A percentile compares a stretch with the other conserved stretches of the same genome.
Evolutionary conservation across 1,139 yeast genomes (phyloP).

Genomic region (Hyphopichia fennica): DNA sequence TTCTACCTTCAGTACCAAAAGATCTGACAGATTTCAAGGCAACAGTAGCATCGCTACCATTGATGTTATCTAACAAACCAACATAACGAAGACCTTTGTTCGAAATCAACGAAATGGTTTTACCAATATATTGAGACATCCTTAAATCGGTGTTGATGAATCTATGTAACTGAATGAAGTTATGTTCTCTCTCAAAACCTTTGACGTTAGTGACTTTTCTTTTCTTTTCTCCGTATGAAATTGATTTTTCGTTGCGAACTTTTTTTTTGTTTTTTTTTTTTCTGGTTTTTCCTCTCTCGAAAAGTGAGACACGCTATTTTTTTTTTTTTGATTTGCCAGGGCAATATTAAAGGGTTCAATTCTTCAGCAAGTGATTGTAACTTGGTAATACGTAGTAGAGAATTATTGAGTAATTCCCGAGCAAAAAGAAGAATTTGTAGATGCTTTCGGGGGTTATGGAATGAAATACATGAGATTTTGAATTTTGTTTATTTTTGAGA

Average conservation of each 20-base stretch:
- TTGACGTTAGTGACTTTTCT: neutral
- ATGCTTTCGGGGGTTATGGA: too few species aligned
- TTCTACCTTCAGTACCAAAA: conserved; percentile 92
- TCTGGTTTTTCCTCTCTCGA: neutral
- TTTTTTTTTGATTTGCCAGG: neutral
- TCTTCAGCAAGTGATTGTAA: too few species aligned
- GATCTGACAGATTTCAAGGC: conserved; percentile 80
- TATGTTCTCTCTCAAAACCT: too few species aligned
- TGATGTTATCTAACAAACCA: conserved; percentile 82
- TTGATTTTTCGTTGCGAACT: neutral
- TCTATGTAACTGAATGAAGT: too few species aligned
- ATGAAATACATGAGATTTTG: too few species aligned
- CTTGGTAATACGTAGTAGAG: too few species aligned
- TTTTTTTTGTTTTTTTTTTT: neutral
- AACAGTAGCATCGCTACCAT: conserved; percentile 89
- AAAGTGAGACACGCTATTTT: neutral
- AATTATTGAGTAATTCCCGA: too few species aligned
- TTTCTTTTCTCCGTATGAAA: neutral
- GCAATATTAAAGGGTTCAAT: too few species aligned
- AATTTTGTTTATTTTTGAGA: too few species aligned
- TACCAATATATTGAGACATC: conserved; percentile 91
- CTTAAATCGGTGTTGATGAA: neutral
- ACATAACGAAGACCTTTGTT: conserved; percentile 87
- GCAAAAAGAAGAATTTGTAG: too few species aligned
- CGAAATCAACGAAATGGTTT: conserved; percentile 85